Evolutionary conservation across 352 stramenopile species (phyloP).

Genomic region (Pythium volutum): DNA sequence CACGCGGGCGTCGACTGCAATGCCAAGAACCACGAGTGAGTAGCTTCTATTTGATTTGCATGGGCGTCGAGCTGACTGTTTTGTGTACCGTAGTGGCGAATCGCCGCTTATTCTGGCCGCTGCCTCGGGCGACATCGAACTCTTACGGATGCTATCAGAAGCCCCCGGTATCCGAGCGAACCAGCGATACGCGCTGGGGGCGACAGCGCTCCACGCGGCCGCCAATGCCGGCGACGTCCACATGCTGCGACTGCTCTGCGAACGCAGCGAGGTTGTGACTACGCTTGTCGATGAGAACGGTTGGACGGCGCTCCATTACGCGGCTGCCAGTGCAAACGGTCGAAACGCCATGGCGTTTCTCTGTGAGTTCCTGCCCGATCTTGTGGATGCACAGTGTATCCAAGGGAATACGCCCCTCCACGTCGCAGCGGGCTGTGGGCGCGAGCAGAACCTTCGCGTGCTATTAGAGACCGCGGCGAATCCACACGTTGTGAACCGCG

Average conservation of each 20-base stretch:
- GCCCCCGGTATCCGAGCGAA: constrained; percentile 35
- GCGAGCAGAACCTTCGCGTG: constrained; percentile 42
- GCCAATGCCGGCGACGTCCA: constrained; percentile 53
- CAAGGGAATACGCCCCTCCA: constrained; percentile 67
- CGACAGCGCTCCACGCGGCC: constrained; percentile 54
- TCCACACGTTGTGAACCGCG: constrained; percentile 38
- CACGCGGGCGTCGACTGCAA: constrained; percentile 43
- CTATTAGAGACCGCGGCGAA: constrained; percentile 60
- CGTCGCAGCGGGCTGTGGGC: constrained; percentile 55
- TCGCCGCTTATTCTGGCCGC: constrained; percentile 50
- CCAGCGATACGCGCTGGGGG: constrained; percentile 39
- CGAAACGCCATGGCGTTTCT: constrained; percentile 49
- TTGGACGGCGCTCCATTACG: constrained; percentile 67
- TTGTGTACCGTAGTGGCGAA: constrained; percentile 38
- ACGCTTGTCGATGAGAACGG: constrained; percentile 43
- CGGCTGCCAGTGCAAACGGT: constrained; percentile 38
- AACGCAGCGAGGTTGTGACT: constrained; percentile 31
- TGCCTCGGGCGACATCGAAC: constrained; percentile 42
- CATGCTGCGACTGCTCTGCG: constrained; percentile 48
- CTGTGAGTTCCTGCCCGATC: constrained; percentile 44
- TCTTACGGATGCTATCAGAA: constrained; percentile 29
- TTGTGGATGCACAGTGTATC: constrained; percentile 44
- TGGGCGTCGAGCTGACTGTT: no score
- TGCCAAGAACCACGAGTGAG: constrained; percentile 49
- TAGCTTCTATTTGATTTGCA: no score